Evolutionary conservation across 2,329 filamentous ascomycete species (phyloP).

Genomic region (Aspergillus ochraceus): DNA sequence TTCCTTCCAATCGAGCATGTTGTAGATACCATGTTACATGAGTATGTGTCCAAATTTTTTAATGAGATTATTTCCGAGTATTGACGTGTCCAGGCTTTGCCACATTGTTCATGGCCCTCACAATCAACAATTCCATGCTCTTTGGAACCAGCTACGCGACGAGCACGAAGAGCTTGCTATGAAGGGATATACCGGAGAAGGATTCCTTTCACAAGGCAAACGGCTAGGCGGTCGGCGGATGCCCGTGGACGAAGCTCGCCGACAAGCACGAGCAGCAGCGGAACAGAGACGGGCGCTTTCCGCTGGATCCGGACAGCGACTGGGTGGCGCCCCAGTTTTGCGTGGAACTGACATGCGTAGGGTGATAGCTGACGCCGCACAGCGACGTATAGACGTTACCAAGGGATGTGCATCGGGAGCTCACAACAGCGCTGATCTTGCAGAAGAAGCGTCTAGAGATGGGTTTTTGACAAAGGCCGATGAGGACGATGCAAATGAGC

Average conservation of each 20-base stretch:
- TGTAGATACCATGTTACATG: conserved; percentile 89
- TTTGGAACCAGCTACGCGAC: conserved; percentile 87
- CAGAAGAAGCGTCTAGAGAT: conserved; percentile 65
- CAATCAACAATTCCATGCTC: conserved; percentile 74
- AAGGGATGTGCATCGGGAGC: conserved; percentile 75
- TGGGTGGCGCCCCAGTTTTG: conserved; percentile 64
- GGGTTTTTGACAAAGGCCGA: conserved; percentile 83
- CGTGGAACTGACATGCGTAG: conserved; percentile 68
- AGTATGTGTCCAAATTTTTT: conserved; percentile 46
- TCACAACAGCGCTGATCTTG: conserved; percentile 65
- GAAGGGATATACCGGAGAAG: conserved; percentile 89
- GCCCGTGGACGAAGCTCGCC: conserved; percentile 71
- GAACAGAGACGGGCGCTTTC: conserved; percentile 64
- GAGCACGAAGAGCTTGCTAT: conserved; percentile 74
- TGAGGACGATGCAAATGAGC: conserved; percentile 84
- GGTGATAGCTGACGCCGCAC: conserved; percentile 70
- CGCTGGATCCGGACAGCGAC: conserved; percentile 66
- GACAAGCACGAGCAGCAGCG: conserved; percentile 71
- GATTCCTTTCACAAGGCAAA: conserved; percentile 75
- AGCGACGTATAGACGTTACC: conserved; percentile 65
- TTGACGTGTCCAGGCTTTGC: conserved; percentile 55
- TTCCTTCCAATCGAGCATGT: conserved; percentile 81
- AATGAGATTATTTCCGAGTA: conserved; percentile 1
- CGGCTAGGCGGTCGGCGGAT: conserved; percentile 67
- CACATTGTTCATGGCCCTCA: conserved; percentile 86